Base-by-base conservation (phyloP, 148 eudicot species). In the Rhododendron williamsianum region DNA sequence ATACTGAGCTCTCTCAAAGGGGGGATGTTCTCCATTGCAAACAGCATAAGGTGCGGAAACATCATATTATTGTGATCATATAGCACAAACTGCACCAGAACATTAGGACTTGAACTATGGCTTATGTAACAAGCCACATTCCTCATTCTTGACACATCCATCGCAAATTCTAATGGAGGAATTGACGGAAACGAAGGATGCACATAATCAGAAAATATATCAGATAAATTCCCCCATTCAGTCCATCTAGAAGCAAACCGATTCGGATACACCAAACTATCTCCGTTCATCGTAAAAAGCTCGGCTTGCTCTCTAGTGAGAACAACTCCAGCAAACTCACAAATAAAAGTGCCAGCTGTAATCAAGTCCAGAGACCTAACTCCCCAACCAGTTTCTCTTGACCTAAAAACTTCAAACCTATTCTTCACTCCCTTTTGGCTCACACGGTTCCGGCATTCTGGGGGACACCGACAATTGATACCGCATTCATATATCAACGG, bases 1-100 rank as follows among this genome's bases (percentile, higher is more conserved):
- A 96, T 90, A 88, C 94, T 94, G 63, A 96, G 94, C 87, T 96
- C 98, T 79, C 95, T 93, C 93, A 96, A 80, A 5, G 98, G 98
- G 56, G 98, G 95, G 78, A 96, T 93, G 82, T 90, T 92, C 90
- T 96, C 98, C 93, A 93, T 89, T 8, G 98, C 98, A 87, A 94
- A 96, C 30, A 96, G 81, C 98, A 96, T 96, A 19, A 93, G 87
- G 78, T 91, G 98, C 69, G 98, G 98, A 85, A 93, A 96, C 87
- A 91, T 81, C 19, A 91, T 74, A 87, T 92, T 92, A 84, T 87
- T 92, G 81, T 96, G 98, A 86, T 96, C 98, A 88, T 92, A 89
- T 41, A 96, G 90, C 80, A 94, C 96, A 80, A 89, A 91, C 90
- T 96, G 98, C 88, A 93, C 94, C 87, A 96, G 81, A 76, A 93